Evolutionary conservation across 1,284 basidiomycete genomes (phyloP), one percentile per base, ranked within the genome.

Genomic region (Flammula alnicola): DNA sequence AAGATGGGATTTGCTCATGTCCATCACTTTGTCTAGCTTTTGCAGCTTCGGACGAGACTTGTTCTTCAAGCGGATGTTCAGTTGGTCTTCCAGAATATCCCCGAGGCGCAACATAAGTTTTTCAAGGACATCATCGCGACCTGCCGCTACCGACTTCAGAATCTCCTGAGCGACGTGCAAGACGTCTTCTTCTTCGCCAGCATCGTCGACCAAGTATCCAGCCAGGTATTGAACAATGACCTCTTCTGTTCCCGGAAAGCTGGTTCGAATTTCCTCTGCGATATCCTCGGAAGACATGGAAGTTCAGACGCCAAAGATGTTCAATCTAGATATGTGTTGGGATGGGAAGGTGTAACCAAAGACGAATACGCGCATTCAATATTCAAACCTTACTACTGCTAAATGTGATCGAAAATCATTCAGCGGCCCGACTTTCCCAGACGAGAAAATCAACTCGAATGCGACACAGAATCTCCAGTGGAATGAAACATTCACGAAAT

Each of bases 221-320:
- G 92, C 81, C 40, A 98, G 85, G 68, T 98, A 98, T 57, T 94
- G 88, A 14, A 98, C 88, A 57, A 98, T 85, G 49, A 95, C 84
- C 62, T 96, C 93, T 67, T 98, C 95, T 2, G 93, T 90, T n/a
- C 85, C 86, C 3, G 94, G 93, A 54, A 98, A 84, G 25, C 77
- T 79, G 23, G 78, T 75, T 30, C 92, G 83, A 54, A 95, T 91
- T 63, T 92, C 84, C 61, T 89, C 83, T 29, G 88, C 87, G 52
- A 92, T 83, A 58, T 88, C 86, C 51, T 78, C 74, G 23, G 79
- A 77, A 22, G 81, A 82, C 80, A 83, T 83, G 16, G 25, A 12
- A 16, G 33, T 22, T 11, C 20, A 32, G 14, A 9, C 12, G 16
- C 9, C 30, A 32, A 32, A 30, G 27, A n/a, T 30, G 7, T 30